Evolutionary conservation across 768 basidiomycete species (phyloP), one percentile per base, ranked within the genome.

Genomic region (Fomitopsis serialis): DNA sequence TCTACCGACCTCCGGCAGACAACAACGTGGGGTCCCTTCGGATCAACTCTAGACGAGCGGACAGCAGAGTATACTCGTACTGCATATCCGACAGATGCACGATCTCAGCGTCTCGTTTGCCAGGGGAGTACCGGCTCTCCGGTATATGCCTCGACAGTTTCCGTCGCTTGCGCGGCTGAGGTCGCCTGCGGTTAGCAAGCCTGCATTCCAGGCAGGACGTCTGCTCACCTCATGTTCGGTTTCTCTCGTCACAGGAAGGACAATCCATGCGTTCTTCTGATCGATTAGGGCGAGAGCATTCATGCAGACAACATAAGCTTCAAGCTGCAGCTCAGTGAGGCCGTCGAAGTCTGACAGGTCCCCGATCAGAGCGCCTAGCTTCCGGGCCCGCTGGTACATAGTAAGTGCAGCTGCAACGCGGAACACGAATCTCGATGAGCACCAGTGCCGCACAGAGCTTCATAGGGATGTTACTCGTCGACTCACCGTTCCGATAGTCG

Each of bases 301-400:
- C 66, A 95, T 88, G 24, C 93, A 88, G 40, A 95, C 83, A 46
- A 86, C 78, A 61, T 91, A 87, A 13, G 92, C 89, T 61, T 94
- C 84, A 29, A 85, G 70, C 65, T 85, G 91, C 61, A 87, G 81
- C 60, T 85, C 82, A 34, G 83, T 76, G 19, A 88, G 63, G 32
- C 79, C 80, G 35, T 69, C 56, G 57, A 73, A 74, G 43, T 72
- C 65, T 57, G 64, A 58, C 19, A 70, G 59, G 42, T 70, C 64
- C 47, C 60, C 67, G 48, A 67, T 54, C 29, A 77, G 59, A 29
- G 72, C 73, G 48, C 80, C 82, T 9, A 98, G 71, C 63, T 92
- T 89, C 58, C 85, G 76, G 21, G 89, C 92, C 50, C 92, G 85
- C 61, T 91, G 89, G 68, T 95, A 98, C 95, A 98, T 97, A 10